Evolutionary conservation across 805 yeast species (phyloP).

Genomic region (Debaryomyces tyrocola): DNA sequence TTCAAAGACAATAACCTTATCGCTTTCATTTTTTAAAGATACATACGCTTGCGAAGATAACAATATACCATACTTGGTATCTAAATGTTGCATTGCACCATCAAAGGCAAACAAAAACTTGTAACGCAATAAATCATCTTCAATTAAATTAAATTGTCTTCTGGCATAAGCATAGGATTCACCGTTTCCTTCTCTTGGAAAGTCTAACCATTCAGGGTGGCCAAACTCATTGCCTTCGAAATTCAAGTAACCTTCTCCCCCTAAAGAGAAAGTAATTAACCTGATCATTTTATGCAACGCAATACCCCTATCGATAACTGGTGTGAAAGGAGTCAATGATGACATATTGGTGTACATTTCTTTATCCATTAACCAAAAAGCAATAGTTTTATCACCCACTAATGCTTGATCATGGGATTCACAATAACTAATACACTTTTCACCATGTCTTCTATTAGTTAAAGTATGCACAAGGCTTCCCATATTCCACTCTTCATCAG

Average conservation of each 20-base stretch:
- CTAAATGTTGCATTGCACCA: conserved; percentile 77
- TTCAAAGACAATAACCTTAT: conserved; percentile 86
- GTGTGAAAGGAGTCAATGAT: conserved; percentile 65
- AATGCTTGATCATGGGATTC: conserved; percentile 97
- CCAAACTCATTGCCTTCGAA: conserved; percentile 99
- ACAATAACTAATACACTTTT: conserved; percentile 86
- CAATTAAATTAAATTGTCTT: conserved; percentile 86
- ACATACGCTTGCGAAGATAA: conserved; percentile 72
- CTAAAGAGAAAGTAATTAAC: conserved; percentile 81
- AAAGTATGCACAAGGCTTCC: conserved; percentile 76
- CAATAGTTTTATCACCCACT: conserved; percentile 94
- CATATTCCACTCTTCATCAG: conserved; percentile 91
- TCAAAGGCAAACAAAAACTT: conserved; percentile 80
- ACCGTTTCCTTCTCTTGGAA: conserved; percentile 86
- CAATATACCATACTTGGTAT: conserved; percentile 70
- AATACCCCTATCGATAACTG: conserved; percentile 83
- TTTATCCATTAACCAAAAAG: conserved; percentile 98
- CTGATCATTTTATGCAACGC: conserved; percentile 91
- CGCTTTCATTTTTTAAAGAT: conserved; percentile 83
- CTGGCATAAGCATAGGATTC: conserved; percentile 93
- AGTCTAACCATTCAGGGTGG: conserved; percentile 98
- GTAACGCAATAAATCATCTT: conserved; percentile 79
- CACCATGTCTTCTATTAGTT: conserved; percentile 85
- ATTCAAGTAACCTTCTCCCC: conserved; percentile 95
- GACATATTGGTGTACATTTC: conserved; percentile 98